Conservation (phyloP, 805 yeast genomes). For the Wickerhamomyces queroliae region DNA sequence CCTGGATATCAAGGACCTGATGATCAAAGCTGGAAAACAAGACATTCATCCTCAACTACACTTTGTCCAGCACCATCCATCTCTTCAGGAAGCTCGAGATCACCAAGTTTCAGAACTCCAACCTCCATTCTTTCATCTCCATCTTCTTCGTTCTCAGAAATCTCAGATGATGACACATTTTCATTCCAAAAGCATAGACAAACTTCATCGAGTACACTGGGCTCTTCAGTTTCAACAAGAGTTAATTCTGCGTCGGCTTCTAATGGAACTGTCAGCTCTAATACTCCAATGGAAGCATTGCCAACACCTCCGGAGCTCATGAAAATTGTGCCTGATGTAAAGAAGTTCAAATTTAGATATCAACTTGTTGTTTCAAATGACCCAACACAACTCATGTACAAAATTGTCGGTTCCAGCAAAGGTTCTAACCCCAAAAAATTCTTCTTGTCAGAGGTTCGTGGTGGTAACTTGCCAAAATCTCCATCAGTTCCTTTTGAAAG, state of each 20-base stretch:
- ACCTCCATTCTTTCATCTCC: constrained; percentile 11
- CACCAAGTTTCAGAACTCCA: constrained; percentile 3
- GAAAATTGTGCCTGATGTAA: constrained; percentile 37
- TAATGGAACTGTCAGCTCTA: neutral
- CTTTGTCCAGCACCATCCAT: constrained; percentile 2
- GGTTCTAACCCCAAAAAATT: neutral
- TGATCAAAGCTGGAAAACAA: neutral
- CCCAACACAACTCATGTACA: constrained; percentile 27
- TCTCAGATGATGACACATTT: constrained; percentile 15
- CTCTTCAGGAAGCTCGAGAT: constrained; percentile 7
- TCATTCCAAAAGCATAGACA: neutral
- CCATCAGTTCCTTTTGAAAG: constrained; percentile 14
- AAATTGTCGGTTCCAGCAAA: constrained; percentile 14
- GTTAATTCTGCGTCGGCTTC: neutral
- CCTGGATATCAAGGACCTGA: constrained; percentile 5
- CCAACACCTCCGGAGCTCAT: constrained; percentile 41
- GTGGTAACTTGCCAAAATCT: neutral
- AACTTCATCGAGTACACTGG: neutral
- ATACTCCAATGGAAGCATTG: constrained; percentile 18
- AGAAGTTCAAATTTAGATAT: constrained; percentile 40
- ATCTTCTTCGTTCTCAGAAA: constrained; percentile 16
- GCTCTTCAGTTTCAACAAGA: neutral
- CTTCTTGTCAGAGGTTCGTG: neutral
- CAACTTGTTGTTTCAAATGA: constrained; percentile 40
- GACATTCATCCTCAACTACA: neutral